Percentiles rank a stretch among this genome's conserved stretches.
Evolutionary conservation across 2,329 filamentous ascomycete genomes (phyloP).

Genomic region (Zasmidium cellare): DNA sequence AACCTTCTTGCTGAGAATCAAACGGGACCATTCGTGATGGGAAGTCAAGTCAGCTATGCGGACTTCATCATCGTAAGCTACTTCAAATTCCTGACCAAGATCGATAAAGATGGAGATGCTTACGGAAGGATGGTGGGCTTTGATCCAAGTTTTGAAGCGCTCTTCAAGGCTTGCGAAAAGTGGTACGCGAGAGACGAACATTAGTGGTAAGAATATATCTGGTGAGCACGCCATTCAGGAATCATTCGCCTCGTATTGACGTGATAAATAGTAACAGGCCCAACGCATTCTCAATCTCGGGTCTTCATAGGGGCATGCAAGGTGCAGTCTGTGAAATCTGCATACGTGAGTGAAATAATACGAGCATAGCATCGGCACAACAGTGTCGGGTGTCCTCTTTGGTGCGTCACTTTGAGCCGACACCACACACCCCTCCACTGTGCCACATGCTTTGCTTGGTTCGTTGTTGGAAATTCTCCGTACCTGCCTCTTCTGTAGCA

Average conservation of each 20-base stretch:
- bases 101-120: conserved; percentile 27
- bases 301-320: too few relatives aligned
- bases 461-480: background rate
- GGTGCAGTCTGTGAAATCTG: background rate
- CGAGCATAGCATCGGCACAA: background rate
- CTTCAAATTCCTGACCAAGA: conserved; percentile 39
- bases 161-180: conserved; percentile 39
- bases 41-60: conserved; percentile 54
- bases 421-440: too few relatives aligned
- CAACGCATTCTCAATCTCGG: too few relatives aligned
- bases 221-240: background rate
- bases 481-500: background rate
- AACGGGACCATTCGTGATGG: conserved; percentile 62
- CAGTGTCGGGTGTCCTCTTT: background rate
- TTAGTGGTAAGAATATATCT: background rate
- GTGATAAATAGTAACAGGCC: background rate
- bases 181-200: conserved; percentile 38
- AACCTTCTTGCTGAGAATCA: conserved; percentile 43
- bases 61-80: conserved; percentile 55
- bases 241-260: background rate
- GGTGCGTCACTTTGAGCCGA: too few relatives aligned
- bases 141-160: conserved; percentile 36
- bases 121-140: conserved; percentile 42
- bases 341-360: too few relatives aligned
- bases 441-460: too few relatives aligned